phyloP scores from a whole-genome alignment of 2,329 filamentous ascomycete species.

The Apiospora pterosperma region DNA sequence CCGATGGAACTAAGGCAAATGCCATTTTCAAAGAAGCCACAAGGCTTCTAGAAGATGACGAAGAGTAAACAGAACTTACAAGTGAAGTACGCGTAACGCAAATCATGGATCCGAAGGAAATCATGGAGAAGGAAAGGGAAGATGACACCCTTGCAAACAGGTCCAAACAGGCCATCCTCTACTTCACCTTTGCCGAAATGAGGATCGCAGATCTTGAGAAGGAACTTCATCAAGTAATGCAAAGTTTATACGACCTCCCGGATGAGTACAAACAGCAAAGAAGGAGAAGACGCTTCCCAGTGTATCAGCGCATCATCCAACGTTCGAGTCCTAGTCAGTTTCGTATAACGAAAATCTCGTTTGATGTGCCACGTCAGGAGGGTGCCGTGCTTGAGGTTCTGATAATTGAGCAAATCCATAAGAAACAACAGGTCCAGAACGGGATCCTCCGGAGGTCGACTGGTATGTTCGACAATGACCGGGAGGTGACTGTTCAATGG shows the following conservation, averaged over 20 bases:
- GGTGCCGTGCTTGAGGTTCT: not conserved
- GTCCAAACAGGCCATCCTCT: not conserved
- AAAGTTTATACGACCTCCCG: not conserved
- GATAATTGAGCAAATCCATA: not conserved
- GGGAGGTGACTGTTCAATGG: not conserved
- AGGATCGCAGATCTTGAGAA: not conserved
- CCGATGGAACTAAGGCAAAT: not conserved
- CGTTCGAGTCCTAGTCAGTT: not conserved
- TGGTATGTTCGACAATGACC: not conserved
- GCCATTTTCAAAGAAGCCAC: not conserved
- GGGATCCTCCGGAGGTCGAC: too few species aligned
- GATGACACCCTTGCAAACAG: not conserved
- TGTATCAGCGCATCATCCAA: not conserved
- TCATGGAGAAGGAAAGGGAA: not conserved
- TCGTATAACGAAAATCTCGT: not conserved
- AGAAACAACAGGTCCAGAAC: not conserved
- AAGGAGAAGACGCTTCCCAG: not conserved
- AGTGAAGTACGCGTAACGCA: not conserved
- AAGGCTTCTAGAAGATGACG: not conserved
- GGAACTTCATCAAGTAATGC: not conserved
- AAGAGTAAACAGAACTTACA: not conserved
- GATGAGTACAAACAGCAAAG: not conserved
- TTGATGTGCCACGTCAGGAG: not conserved
- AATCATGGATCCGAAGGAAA: not conserved
- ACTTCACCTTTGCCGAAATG: not conserved